Percentiles rank a stretch among this genome's conserved stretches.
phyloP scores from a whole-genome alignment of 371 early-diverging fungal species.

The Lichtheimia hyalospora region DNA sequence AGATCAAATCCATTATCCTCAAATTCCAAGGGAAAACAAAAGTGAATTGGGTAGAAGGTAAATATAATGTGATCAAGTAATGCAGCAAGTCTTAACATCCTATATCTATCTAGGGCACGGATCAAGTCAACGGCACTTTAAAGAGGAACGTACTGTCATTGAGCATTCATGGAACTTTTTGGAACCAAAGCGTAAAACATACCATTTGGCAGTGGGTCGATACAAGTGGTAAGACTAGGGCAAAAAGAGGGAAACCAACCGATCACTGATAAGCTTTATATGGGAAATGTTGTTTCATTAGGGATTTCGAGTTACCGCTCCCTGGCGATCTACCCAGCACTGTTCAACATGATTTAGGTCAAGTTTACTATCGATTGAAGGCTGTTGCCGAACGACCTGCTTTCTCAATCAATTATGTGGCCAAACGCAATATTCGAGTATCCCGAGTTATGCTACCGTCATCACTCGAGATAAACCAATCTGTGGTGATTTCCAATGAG shows the following conservation, averaged over 20 bases:
- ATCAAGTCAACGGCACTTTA: slow-evolving; percentile 45
- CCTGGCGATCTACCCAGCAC: slow-evolving; percentile 54
- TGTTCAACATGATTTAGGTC: slow-evolving; percentile 37
- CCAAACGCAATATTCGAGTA: slow-evolving; percentile 26
- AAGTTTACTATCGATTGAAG: slow-evolving; percentile 39
- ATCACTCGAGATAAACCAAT: slow-evolving; percentile 39
- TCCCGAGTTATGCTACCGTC: slow-evolving; percentile 34
- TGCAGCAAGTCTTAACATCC: background rate
- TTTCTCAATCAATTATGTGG: slow-evolving; percentile 38
- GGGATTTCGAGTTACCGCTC: slow-evolving; percentile 53
- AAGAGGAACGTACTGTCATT: slow-evolving; percentile 41
- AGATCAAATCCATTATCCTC: slow-evolving; percentile 36
- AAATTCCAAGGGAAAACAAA: slow-evolving; percentile 46
- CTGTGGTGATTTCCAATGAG: slow-evolving; percentile 37
- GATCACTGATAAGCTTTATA: background rate
- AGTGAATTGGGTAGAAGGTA: slow-evolving; percentile 52
- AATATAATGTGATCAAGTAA: background rate
- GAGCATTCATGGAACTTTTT: slow-evolving; percentile 50
- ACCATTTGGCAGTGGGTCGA: slow-evolving; percentile 37
- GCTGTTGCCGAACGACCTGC: slow-evolving; percentile 49
- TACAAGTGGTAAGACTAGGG: slow-evolving; percentile 41
- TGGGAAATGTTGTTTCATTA: slow-evolving; percentile 5
- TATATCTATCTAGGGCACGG: slow-evolving; percentile 32
- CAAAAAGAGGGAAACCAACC: slow-evolving; percentile 4
- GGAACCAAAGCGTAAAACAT: slow-evolving; percentile 30